Conservation (phyloP, 2,329 filamentous ascomycete species). For the Colletotrichum shisoi region DNA sequence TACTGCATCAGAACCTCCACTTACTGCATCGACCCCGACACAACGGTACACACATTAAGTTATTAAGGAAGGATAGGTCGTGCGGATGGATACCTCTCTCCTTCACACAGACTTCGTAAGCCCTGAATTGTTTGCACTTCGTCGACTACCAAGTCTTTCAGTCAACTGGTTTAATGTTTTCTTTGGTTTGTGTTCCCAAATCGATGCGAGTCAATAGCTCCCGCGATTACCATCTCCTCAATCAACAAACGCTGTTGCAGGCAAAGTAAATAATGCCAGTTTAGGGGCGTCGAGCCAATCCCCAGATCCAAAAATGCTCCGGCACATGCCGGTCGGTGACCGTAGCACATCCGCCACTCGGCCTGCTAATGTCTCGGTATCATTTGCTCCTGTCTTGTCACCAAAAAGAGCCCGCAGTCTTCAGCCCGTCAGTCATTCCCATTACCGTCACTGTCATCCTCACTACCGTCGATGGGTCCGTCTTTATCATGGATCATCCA, state of each 20-base stretch:
- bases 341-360: conserved; percentile 7
- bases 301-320: conserved; percentile 7
- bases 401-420: conserved; percentile 1
- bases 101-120: not conserved
- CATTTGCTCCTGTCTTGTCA: conserved; percentile 7
- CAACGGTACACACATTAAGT: not conserved
- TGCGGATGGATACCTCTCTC: not conserved
- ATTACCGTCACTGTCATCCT: not conserved
- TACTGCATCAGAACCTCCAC: not conserved
- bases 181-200: not conserved
- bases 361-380: conserved; percentile 10
- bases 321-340: conserved; percentile 26
- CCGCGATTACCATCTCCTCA: not conserved
- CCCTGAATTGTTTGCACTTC: not conserved
- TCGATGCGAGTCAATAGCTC: not conserved
- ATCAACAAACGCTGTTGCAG: conserved; percentile 29
- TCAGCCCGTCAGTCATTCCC: not conserved
- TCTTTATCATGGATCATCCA: not conserved
- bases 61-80: too few relatives aligned
- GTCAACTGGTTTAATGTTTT: not conserved
- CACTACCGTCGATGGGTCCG: not conserved
- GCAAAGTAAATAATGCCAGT: conserved; percentile 23
- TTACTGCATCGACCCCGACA: conserved; percentile 17
- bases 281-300: conserved; percentile 18
- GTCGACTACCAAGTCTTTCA: not conserved